Conservation (phyloP, 2,329 filamentous ascomycete species). For the Arachnomyces sp. region DNA sequence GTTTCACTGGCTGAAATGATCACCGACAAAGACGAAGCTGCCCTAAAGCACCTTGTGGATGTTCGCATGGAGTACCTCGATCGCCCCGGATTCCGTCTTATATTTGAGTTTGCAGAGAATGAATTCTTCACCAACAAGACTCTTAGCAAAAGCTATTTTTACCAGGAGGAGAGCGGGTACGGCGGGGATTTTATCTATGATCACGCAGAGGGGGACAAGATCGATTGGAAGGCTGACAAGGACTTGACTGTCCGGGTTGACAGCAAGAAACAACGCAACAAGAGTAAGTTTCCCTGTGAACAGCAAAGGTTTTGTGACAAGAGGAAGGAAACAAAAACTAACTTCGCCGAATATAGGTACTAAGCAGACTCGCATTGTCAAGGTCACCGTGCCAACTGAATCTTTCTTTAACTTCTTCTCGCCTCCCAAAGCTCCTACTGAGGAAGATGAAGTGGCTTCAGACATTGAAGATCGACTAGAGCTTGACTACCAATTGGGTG, state of each 20-base stretch:
- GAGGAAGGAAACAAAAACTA: slow-evolving; percentile 2
- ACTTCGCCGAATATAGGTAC: slow-evolving; percentile 58
- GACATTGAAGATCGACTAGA: slow-evolving; percentile 97
- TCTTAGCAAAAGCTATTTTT: slow-evolving; percentile 97
- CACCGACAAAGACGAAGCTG: slow-evolving; percentile 91
- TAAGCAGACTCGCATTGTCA: slow-evolving; percentile 97
- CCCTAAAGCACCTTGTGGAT: slow-evolving; percentile 80
- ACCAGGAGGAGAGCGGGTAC: slow-evolving; percentile 97
- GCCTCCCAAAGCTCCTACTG: slow-evolving; percentile 75
- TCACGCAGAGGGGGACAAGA: slow-evolving; percentile 95
- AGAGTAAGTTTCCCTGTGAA: slow-evolving; percentile 60
- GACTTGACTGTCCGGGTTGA: slow-evolving; percentile 91
- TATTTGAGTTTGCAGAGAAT: slow-evolving; percentile 94
- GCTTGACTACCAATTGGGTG: slow-evolving; percentile 95
- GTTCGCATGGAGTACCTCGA: slow-evolving; percentile 99
- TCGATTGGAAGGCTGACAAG: slow-evolving; percentile 89
- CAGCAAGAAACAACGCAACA: slow-evolving; percentile 99
- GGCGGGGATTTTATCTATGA: slow-evolving; percentile 99
- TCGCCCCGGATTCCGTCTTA: slow-evolving; percentile 93
- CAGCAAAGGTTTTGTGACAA: too few relatives aligned
- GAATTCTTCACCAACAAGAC: slow-evolving; percentile 97
- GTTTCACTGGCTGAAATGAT: slow-evolving; percentile 96
- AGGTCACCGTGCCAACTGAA: slow-evolving; percentile 97
- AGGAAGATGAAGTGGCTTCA: slow-evolving; percentile 59
- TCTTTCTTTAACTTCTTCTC: slow-evolving; percentile 99